phyloP scores from a whole-genome alignment of 805 yeast species.

The Yarrowia sp. region DNA sequence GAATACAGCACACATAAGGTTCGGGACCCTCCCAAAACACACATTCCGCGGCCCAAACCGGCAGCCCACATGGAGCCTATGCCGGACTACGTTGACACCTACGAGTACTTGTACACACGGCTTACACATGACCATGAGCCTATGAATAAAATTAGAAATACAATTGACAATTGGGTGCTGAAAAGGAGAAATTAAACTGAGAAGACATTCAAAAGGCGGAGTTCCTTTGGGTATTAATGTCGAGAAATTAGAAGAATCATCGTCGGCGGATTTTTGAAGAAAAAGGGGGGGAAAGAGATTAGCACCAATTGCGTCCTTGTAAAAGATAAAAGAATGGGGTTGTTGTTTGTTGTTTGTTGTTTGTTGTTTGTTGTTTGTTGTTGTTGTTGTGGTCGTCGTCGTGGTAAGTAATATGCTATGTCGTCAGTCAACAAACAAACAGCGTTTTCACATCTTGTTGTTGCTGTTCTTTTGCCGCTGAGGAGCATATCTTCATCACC shows the following conservation, averaged over 20 bases:
- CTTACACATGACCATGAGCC: conserved; percentile 9
- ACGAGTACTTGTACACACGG: conserved; percentile 15
- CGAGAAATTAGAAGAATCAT: neutral
- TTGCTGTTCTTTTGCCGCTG: no score
- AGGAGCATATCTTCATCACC: no score
- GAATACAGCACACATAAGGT: neutral
- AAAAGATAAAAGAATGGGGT: neutral
- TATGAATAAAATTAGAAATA: conserved; percentile 31
- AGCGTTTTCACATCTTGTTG: no score
- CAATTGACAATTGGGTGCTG: conserved; percentile 25
- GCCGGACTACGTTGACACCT: no score
- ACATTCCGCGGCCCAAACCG: conserved; percentile 21
- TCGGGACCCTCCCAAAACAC: neutral
- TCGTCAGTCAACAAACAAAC: no score
- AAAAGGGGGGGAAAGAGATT: neutral
- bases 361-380: no score
- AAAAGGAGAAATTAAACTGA: conserved; percentile 6
- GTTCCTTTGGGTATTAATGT: conserved; percentile 13
- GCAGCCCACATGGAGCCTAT: neutral
- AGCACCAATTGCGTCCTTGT: conserved; percentile 13
- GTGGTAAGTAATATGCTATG: no score
- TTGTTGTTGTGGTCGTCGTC: neutral
- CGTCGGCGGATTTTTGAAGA: neutral
- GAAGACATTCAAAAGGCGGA: neutral
- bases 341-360: neutral